These are phyloP conservation scores for Saposhnikovia divaricata DNA, from an alignment of 129 eudicot genomes.

Conservation along the genomic window DNA sequence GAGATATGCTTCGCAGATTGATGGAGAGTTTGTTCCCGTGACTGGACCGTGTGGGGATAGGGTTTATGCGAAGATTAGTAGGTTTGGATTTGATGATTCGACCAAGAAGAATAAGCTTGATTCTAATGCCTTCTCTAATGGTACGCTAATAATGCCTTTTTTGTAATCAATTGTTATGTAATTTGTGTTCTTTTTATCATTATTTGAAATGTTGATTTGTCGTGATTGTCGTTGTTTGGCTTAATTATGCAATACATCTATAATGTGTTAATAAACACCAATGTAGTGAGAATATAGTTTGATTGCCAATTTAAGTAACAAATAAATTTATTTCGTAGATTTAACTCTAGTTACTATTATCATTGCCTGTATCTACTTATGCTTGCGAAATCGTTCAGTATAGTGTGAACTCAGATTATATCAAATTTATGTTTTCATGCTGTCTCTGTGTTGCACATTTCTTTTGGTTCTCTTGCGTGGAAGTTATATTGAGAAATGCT, in stretches of 20 bases:
- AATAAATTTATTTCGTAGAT: too few relatives aligned
- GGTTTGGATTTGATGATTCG: conserved; percentile 24
- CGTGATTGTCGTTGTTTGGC: background rate
- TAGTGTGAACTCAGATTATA: background rate
- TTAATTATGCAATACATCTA: too few relatives aligned
- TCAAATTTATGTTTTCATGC: background rate
- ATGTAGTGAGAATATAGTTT: background rate
- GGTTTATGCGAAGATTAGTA: conserved; percentile 70
- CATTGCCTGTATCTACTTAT: background rate
- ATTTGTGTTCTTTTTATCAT: background rate
- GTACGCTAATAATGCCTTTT: conserved; percentile 21
- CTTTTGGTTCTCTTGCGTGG: conserved; percentile 1
- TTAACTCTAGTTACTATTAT: too few relatives aligned
- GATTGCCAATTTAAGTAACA: background rate
- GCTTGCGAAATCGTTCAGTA: background rate
- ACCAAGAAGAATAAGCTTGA: conserved; percentile 24
- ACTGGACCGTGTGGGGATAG: conserved; percentile 82
- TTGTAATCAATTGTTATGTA: background rate
- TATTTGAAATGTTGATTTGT: background rate
- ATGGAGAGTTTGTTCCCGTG: conserved; percentile 85
- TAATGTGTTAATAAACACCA: background rate
- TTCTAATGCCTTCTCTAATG: conserved; percentile 29
- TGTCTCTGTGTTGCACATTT: background rate
- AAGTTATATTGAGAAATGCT: background rate
- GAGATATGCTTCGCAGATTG: conserved; percentile 55